phyloP scores from a whole-genome alignment of 441 rosid species.

The Gossypium davidsonii region DNA sequence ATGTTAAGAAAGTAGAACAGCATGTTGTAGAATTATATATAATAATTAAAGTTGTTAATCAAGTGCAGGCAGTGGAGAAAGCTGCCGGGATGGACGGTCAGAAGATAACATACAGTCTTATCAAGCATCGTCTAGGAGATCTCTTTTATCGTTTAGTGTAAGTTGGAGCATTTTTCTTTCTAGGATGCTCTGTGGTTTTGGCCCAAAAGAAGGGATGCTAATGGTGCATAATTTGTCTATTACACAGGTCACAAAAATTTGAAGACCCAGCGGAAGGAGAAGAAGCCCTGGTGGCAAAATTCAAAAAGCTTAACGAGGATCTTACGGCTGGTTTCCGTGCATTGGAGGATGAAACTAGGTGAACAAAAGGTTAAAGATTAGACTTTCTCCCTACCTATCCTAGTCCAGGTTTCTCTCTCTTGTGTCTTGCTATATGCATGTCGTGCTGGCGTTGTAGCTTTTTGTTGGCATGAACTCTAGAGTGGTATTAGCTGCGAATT shows the following conservation, averaged over 20 bases:
- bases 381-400: neutral
- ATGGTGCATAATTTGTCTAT: constrained; percentile 3
- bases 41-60: neutral
- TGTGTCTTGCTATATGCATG: constrained; percentile 18
- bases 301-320: constrained; percentile 81
- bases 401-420: constrained; percentile 13
- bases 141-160: constrained; percentile 96
- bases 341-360: constrained; percentile 90
- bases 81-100: constrained; percentile 99
- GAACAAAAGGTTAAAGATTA: constrained; percentile 20
- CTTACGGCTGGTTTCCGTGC: constrained; percentile 92
- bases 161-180: constrained; percentile 20
- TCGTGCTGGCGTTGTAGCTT: constrained; percentile 7
- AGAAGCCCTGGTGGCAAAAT: constrained; percentile 74
- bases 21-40: neutral
- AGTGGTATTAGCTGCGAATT: constrained; percentile 13
- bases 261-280: constrained; percentile 99
- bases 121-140: constrained; percentile 96
- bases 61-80: constrained; percentile 84
- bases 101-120: constrained; percentile 81
- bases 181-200: neutral
- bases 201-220: neutral
- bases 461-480: constrained; percentile 16
- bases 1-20: neutral
- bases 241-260: constrained; percentile 89